Percentiles rank a stretch among this genome's conserved stretches.
Evolutionary conservation across 2,329 filamentous ascomycete genomes (phyloP).

Genomic region (Trichoderma sp.): DNA sequence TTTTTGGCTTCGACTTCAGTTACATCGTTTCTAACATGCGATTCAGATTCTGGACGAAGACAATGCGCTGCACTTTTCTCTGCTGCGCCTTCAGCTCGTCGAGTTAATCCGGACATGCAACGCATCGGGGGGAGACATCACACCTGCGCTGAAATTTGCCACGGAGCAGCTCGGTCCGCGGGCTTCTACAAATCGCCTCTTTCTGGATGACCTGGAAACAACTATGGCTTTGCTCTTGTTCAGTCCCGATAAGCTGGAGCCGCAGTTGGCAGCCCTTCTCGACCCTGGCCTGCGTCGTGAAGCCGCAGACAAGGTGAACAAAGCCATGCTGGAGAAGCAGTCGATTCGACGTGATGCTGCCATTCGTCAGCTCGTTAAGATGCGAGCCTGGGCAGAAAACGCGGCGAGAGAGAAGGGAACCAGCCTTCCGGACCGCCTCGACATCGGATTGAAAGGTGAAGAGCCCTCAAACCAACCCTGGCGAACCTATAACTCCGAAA

Average conservation of each 20-base stretch:
- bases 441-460: constrained; percentile 45
- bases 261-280: constrained; percentile 74
- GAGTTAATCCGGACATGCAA: constrained; percentile 85
- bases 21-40: constrained; percentile 25
- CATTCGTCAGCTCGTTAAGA: constrained; percentile 76
- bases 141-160: constrained; percentile 81
- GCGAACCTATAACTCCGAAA: constrained; percentile 37
- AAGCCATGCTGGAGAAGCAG: constrained; percentile 77
- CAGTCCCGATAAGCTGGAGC: constrained; percentile 74
- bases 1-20: no score
- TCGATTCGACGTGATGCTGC: constrained; percentile 76
- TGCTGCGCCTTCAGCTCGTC: constrained; percentile 87
- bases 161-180: constrained; percentile 83
- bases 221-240: constrained; percentile 94
- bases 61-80: constrained; percentile 80
- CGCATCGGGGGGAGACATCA: constrained; percentile 70
- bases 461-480: constrained; percentile 38
- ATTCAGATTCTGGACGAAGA: constrained; percentile 84
- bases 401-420: constrained; percentile 49
- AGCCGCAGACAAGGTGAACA: constrained; percentile 88
- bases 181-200: constrained; percentile 77
- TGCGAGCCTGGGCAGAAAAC: constrained; percentile 83
- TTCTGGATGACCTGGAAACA: constrained; percentile 83
- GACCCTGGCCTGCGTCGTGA: constrained; percentile 77
- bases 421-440: constrained; percentile 41